Evolutionary conservation across 2,329 filamentous ascomycete genomes (phyloP), one percentile per base, ranked within the genome.

Genomic region (Diplodia scrobiculata): DNA sequence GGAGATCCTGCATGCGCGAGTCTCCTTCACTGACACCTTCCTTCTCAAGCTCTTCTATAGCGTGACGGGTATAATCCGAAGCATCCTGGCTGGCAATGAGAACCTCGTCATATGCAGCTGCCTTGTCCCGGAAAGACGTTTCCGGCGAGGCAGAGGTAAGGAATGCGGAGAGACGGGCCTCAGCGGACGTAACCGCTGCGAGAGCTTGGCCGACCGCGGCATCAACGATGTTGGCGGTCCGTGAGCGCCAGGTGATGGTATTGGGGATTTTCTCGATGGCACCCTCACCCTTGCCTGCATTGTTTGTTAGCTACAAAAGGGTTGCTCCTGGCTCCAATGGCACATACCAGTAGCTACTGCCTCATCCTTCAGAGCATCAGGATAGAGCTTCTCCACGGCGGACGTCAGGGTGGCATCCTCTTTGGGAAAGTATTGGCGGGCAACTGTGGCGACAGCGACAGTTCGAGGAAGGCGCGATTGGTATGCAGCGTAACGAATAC

Each of bases 401-500:
- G 84, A 78, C 0, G 90, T 84, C 14, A 97, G 80, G 9, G 83
- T 78, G 1, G 80, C 73, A 68, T 92, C 84, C 27, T 87, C 84
- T 11, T 81, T 80, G 1, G 91, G 89, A 71, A 98, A 97, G 68
- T 89, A 88, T 70, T 90, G 89, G 71, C 88, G 88, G 2, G 91
- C 90, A 69, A 98, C 90, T 7, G 87, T 86, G 0, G 89, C 84
- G 58, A 97, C 89, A 2, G 93, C 89, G 64, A 92, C 86, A 1
- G 92, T 97, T 51, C 95, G 88, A 0, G 94, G 91, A 36, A 96
- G 86, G 75, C 94, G 90, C 75, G 92, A 84, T 77, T 97, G 92
- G 76, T 98, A 98, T 19, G 95, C 92, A 41, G 93, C 93, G 77
- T 96, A 98, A 69, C 94, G 89, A 72, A 99, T 91, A 68, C 92